Conservation (phyloP, 2,329 filamentous ascomycete species). For the Trichoderma atroviride region DNA sequence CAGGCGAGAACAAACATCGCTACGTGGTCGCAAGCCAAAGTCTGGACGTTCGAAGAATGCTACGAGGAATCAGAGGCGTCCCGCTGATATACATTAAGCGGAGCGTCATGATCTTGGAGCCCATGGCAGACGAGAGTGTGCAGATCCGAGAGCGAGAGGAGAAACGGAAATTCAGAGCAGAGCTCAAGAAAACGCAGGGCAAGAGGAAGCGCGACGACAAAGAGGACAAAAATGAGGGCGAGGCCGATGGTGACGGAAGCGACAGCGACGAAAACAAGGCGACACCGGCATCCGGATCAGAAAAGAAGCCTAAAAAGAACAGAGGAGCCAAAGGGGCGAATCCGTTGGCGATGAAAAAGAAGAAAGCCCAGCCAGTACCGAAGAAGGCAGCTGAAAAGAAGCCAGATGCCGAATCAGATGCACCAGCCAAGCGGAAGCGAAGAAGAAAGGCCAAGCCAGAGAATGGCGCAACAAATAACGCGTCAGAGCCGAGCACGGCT, state of each 20-base stretch:
- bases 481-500: constrained; percentile 24
- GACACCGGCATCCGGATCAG: constrained; percentile 32
- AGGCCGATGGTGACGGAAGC: constrained; percentile 43
- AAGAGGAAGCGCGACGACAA: constrained; percentile 57
- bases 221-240: constrained; percentile 39
- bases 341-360: constrained; percentile 69
- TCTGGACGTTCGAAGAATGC: constrained; percentile 60
- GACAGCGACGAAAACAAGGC: constrained; percentile 29
- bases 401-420: constrained; percentile 32
- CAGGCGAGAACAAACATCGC: constrained; percentile 72
- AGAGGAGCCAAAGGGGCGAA: constrained; percentile 71
- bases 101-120: constrained; percentile 72
- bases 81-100: constrained; percentile 78
- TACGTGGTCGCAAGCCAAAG: constrained; percentile 80
- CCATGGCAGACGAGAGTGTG: constrained; percentile 70
- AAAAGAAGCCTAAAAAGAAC: constrained; percentile 32
- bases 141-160: constrained; percentile 69
- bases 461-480: constrained; percentile 28
- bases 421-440: constrained; percentile 38
- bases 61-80: constrained; percentile 70
- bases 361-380: constrained; percentile 38
- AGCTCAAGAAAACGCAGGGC: constrained; percentile 57
- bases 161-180: constrained; percentile 71
- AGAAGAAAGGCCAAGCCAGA: constrained; percentile 38
- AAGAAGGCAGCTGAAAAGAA: constrained; percentile 32